phyloP scores from a whole-genome alignment of 2,329 filamentous ascomycete genomes.

The Eutypella sp. region DNA sequence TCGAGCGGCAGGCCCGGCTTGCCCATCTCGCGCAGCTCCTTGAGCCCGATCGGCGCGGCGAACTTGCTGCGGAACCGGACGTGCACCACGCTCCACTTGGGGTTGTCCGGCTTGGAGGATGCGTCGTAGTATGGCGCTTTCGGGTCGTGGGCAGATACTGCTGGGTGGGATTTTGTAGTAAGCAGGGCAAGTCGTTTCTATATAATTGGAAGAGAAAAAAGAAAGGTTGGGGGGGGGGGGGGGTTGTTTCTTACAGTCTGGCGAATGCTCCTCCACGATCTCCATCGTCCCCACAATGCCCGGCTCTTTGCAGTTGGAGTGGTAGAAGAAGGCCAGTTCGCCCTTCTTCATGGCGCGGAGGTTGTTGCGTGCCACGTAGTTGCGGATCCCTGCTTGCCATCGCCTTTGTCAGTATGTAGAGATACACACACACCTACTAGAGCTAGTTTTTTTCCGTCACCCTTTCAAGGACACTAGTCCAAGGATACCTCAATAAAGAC shows the following conservation, averaged over 20 bases:
- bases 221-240: background rate
- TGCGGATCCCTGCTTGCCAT: constrained; percentile 27
- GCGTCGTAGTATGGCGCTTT: constrained; percentile 78
- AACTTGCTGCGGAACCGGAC: constrained; percentile 87
- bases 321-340: constrained; percentile 94
- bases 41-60: constrained; percentile 61
- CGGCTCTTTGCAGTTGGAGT: constrained; percentile 86
- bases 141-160: constrained; percentile 66
- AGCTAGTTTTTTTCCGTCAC: no score
- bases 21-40: constrained; percentile 64
- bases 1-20: constrained; percentile 53
- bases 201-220: background rate
- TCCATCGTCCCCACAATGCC: constrained; percentile 87
- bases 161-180: constrained; percentile 15
- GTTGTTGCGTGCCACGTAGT: constrained; percentile 69
- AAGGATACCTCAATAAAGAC: background rate
- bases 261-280: constrained; percentile 76
- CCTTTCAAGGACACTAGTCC: background rate
- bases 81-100: constrained; percentile 85
- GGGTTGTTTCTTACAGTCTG: constrained; percentile 58
- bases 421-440: constrained; percentile 4
- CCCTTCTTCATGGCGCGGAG: constrained; percentile 87
- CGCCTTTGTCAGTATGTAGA: constrained; percentile 12
- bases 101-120: constrained; percentile 62
- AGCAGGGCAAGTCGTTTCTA: background rate